These are phyloP conservation scores for Euphorbia peplus DNA, from an alignment of 345 rosid species.

Conservation along the genomic window DNA sequence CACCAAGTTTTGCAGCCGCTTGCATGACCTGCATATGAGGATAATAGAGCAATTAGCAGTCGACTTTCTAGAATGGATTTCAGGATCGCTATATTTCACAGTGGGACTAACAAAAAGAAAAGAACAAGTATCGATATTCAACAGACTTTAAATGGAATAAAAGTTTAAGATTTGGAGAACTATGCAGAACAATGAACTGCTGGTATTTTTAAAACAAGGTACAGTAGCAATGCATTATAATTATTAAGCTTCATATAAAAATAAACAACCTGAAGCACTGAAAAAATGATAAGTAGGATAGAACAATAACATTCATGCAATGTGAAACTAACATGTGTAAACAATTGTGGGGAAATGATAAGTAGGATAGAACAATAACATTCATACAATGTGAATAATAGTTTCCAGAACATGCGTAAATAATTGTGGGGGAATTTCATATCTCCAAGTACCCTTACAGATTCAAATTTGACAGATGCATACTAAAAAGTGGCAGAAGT, in stretches of 20 bases:
- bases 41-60: constrained; percentile 9
- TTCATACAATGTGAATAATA: background rate
- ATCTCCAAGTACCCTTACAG: background rate
- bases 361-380: background rate
- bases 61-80: background rate
- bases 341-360: background rate
- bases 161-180: constrained; percentile 2
- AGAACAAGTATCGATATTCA: background rate
- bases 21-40: constrained; percentile 62
- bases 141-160: background rate
- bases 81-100: background rate
- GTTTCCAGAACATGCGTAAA: background rate
- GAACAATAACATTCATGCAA: background rate
- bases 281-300: background rate
- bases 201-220: background rate
- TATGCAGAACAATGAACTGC: background rate
- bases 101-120: background rate
- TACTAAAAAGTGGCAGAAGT: background rate
- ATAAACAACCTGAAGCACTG: background rate
- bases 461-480: constrained; percentile 3
- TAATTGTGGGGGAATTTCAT: background rate
- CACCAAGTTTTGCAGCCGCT: constrained; percentile 73
- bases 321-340: background rate
- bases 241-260: background rate
- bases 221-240: background rate